Conservation (phyloP, 148 eudicot genomes). For the Camellia sinensis region DNA sequence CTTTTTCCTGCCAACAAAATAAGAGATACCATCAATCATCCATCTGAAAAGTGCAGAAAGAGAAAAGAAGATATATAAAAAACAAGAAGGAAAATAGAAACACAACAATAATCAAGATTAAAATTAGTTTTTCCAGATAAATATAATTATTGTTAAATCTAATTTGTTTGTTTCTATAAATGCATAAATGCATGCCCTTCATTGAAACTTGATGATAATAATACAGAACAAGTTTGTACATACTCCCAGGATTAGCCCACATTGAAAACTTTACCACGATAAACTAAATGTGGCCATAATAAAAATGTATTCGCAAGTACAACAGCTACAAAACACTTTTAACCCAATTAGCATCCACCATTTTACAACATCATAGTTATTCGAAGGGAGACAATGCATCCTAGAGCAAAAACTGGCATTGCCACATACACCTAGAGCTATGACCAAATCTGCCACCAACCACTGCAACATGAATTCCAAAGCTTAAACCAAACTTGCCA, state of each 20-base stretch:
- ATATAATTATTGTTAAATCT: neutral
- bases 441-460: no score
- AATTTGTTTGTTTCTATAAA: neutral
- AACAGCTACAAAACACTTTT: neutral
- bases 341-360: neutral
- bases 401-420: no score
- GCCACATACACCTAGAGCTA: no score
- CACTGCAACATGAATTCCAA: neutral
- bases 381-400: no score
- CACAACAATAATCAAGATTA: neutral
- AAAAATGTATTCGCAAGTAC: neutral
- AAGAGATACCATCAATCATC: neutral
- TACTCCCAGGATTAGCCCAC: neutral
- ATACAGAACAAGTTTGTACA: neutral
- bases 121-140: neutral
- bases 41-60: neutral
- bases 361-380: no score
- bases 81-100: neutral
- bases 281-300: neutral
- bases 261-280: neutral
- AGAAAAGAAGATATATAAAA: constrained; percentile 4
- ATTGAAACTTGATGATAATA: neutral
- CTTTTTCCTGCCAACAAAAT: constrained; percentile 30
- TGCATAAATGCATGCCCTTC: neutral
- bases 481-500: neutral